Evolutionary conservation across 2,329 filamentous ascomycete species (phyloP), one percentile per base, ranked within the genome.

Genomic region (Acrodontium crateriforme): DNA sequence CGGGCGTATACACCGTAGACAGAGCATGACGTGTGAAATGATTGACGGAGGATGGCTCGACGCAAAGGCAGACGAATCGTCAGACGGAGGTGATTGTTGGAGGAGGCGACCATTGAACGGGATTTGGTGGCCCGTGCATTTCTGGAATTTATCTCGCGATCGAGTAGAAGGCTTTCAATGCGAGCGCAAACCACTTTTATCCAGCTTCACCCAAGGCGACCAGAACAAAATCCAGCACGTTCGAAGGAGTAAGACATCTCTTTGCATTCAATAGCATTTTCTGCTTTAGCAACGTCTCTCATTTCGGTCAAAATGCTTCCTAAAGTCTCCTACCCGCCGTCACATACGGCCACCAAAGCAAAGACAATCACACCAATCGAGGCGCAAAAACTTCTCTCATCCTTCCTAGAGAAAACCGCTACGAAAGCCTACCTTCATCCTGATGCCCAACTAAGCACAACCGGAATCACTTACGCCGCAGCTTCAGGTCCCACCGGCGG

Each of bases 351-450:
- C 18, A 20, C 18, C 18, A 8, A 20, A 8, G 18, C 18, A 20
- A n/a, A 20, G 18, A 20, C n/a, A 20, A 8, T 20, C 33, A 42
- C 51, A 16, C 40, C 47, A 24, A 18, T 40, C 8, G 34, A 35
- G 20, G 59, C 60, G 22, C 50, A 52, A 18, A 19, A 29, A 4
- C 41, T 49, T 11, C 44, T 66, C 13, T 39, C 54, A 11, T 45
- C 44, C 31, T 65, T 59, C 48, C 49, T 65, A 21, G 20, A 41
- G 20, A 43, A 50, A 38, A 54, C 57, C 2, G 48, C 54, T 32
- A 44, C 45, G 4, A 45, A 54, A 32, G 47, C 61, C n/a, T 52
- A 61, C 42, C 50, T 64, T 6, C 62, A 66, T 41, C 63, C 63
- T 0, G 62, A 65, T 34, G 55, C 59, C 20, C 47, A 58, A 25